Conservation (phyloP, 805 yeast species). For the Ogataea siamensis region DNA sequence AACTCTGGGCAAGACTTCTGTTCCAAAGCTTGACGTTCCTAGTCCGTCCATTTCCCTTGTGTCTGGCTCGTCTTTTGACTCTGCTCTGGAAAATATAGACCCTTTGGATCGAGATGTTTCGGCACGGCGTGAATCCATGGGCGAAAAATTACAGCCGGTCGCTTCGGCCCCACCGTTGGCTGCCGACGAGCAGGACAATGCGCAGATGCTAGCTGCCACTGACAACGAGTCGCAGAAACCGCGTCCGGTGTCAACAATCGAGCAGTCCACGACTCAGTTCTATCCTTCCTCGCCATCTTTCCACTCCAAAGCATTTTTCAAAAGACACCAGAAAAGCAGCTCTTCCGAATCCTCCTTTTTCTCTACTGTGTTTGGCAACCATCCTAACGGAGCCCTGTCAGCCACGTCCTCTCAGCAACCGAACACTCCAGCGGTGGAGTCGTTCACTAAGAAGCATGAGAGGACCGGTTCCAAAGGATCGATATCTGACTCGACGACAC, state of each 20-base stretch:
- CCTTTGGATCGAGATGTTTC: neutral
- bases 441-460: slow-evolving; percentile 20
- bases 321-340: slow-evolving; percentile 62
- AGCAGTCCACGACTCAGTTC: slow-evolving; percentile 28
- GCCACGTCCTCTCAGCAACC: slow-evolving; percentile 25
- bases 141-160: slow-evolving; percentile 35
- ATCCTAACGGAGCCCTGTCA: neutral
- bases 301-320: slow-evolving; percentile 47
- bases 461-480: slow-evolving; percentile 31
- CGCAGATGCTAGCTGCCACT: slow-evolving; percentile 1
- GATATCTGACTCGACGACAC: slow-evolving; percentile 27
- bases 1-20: slow-evolving; percentile 33
- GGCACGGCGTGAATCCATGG: slow-evolving; percentile 4
- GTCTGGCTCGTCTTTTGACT: slow-evolving; percentile 18
- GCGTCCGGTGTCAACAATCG: slow-evolving; percentile 40
- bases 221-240: slow-evolving; percentile 14
- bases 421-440: slow-evolving; percentile 14
- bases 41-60: slow-evolving; percentile 22
- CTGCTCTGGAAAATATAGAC: neutral
- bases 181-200: slow-evolving; percentile 5
- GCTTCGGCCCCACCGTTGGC: slow-evolving; percentile 35
- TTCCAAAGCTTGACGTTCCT: slow-evolving; percentile 8
- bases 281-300: slow-evolving; percentile 36
- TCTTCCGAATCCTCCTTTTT: slow-evolving; percentile 54
- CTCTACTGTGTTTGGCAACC: slow-evolving; percentile 35